Base-by-base conservation (phyloP, 2,329 filamentous ascomycete genomes). In the Trichoderma koningiopsis region DNA sequence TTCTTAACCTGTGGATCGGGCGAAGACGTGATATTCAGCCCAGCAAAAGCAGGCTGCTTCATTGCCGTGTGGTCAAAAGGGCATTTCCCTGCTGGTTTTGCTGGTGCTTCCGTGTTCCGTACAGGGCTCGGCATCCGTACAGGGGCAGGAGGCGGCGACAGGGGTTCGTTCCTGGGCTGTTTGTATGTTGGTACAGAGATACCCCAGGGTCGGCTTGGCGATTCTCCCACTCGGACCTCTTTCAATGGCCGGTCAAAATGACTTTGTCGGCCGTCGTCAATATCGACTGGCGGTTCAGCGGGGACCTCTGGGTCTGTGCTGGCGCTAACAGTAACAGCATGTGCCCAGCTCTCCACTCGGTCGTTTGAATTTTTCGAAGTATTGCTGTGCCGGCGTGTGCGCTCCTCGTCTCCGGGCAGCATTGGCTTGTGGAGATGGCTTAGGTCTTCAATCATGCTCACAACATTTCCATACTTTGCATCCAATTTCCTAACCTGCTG, bases 371-470 rank as follows among this genome's bases (percentile, higher is more conserved):
- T 81, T 59, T 81, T 82, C 68, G 87, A 85, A 31, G 82, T 80
- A 55, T 83, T 81, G 72, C 79, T 82, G 64, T 73, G 81, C 53
- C 74, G 81, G 61, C 78, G 79, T 70, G 75, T 81, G 71, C 85
- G 83, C 72, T 87, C 85, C 24, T 75, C 75, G 60, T 43, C 40
- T 43, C 86, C 84, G 1, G 92, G 92, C 33, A 97, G 83, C 88
- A 96, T 93, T 6, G 92, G 90, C 77, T 96, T 92, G 77, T 98
- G 95, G 74, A 96, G 93, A 72, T 91, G 88, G 60, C 94, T 92
- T 49, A 98, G 84, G 10, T 93, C 93, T 78, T 96, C 91, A 71
- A 98, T 96, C 95, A 98, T 97, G 81, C 89, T 96, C 74, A 93
- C 93, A 55, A 97, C 83, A 77, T 91, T 95, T 72, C 93, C 94